Conservation (phyloP, 768 basidiomycete genomes). For the Serendipita sp. region DNA sequence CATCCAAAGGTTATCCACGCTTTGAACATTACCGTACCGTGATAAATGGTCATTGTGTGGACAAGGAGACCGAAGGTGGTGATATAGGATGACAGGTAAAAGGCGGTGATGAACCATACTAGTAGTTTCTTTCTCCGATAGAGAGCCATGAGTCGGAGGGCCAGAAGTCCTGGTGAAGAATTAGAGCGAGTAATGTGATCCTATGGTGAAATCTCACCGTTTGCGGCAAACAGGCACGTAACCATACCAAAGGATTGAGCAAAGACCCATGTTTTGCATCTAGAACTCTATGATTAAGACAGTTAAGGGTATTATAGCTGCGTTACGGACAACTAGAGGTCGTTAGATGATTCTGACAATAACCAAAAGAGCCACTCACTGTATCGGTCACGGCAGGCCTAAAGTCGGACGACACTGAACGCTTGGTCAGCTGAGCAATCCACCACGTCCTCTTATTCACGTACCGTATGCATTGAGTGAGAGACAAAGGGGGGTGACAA, state of each 20-base stretch:
- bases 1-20: too few species aligned
- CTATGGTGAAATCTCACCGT: too few species aligned
- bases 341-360: background rate
- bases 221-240: background rate
- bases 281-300: background rate
- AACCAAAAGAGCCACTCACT: background rate
- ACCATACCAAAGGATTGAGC: background rate
- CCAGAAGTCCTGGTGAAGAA: background rate
- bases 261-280: background rate
- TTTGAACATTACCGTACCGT: too few species aligned
- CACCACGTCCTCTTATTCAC: too few species aligned
- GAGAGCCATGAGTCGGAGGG: background rate
- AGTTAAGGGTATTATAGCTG: background rate
- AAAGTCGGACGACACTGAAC: background rate
- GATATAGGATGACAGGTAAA: background rate
- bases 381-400: background rate
- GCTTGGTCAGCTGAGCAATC: too few species aligned
- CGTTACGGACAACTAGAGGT: background rate
- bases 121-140: background rate
- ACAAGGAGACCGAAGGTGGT: background rate
- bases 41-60: too few species aligned
- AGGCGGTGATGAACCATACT: background rate
- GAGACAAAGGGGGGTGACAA: background rate
- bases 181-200: too few species aligned
- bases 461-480: background rate